phyloP scores from a whole-genome alignment of 1,139 yeast species.

The Saccharomyces hybrid region DNA sequence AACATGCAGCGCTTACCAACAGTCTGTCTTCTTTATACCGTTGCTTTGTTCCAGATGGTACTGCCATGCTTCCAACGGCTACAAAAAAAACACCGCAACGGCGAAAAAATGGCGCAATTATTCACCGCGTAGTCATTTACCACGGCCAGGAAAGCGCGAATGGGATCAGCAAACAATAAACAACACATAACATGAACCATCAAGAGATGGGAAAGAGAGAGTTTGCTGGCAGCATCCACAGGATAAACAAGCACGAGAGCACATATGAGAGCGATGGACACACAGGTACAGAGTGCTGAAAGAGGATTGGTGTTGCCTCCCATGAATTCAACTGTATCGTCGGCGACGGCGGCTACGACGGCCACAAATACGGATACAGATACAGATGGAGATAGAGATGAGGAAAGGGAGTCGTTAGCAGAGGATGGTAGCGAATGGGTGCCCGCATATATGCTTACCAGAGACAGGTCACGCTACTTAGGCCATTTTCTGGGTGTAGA shows the following conservation, averaged over 20 bases:
- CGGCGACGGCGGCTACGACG: constrained; percentile 2
- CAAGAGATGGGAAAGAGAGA: not conserved
- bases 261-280: constrained; percentile 3
- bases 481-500: constrained; percentile 13
- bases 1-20: not conserved
- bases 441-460: constrained; percentile 11
- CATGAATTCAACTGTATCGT: constrained; percentile 3
- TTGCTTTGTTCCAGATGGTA: not conserved
- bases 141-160: not conserved
- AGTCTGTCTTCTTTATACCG: not conserved
- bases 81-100: constrained; percentile 1
- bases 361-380: constrained; percentile 1
- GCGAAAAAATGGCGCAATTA: constrained; percentile 1
- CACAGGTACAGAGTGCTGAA: not conserved
- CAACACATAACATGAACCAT: not conserved
- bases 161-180: not conserved
- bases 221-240: not conserved
- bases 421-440: constrained; percentile 11
- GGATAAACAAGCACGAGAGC: not conserved
- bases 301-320: constrained; percentile 4
- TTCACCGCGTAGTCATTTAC: not conserved
- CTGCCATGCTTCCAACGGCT: constrained; percentile 1
- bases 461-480: constrained; percentile 11
- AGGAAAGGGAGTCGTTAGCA: constrained; percentile 1
- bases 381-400: constrained; percentile 3